These are phyloP conservation scores for Ilyonectria sp. DNA, from an alignment of 2,329 filamentous ascomycete genomes.

Conservation along the genomic window DNA sequence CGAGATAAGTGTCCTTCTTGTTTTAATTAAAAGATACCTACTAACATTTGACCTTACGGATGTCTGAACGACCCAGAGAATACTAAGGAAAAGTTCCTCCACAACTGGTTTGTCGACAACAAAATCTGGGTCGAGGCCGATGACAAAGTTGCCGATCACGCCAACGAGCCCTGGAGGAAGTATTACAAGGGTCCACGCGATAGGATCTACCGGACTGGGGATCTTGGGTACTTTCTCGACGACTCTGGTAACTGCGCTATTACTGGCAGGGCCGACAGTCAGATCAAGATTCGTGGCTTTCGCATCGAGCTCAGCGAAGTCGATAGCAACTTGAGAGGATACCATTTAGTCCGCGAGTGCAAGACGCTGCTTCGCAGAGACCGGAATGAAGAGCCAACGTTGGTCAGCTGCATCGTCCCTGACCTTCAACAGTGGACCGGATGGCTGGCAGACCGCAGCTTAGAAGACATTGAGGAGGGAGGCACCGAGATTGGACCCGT, in stretches of 20 bases:
- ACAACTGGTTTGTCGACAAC: slow-evolving; percentile 89
- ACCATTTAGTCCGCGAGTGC: slow-evolving; percentile 85
- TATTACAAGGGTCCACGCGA: slow-evolving; percentile 88
- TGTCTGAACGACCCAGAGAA: slow-evolving; percentile 75
- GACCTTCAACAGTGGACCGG: slow-evolving; percentile 74
- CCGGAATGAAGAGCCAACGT: slow-evolving; percentile 76
- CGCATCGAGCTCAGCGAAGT: slow-evolving; percentile 96
- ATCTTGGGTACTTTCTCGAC: slow-evolving; percentile 64
- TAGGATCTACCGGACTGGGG: slow-evolving; percentile 88
- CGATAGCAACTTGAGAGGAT: slow-evolving; percentile 83
- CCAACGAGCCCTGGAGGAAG: slow-evolving; percentile 80
- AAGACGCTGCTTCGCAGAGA: slow-evolving; percentile 79
- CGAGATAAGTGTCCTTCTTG: slow-evolving; percentile 58
- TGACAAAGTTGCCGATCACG: slow-evolving; percentile 48
- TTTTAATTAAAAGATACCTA: too few species aligned
- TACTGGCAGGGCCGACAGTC: slow-evolving; percentile 51
- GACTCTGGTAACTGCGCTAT: neutral
- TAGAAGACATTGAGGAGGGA: slow-evolving; percentile 71
- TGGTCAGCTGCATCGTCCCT: slow-evolving; percentile 93
- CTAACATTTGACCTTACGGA: slow-evolving; percentile 54
- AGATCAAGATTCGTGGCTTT: slow-evolving; percentile 97
- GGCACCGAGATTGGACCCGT: slow-evolving; percentile 62
- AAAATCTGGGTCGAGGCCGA: slow-evolving; percentile 78
- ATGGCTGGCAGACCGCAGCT: slow-evolving; percentile 72
- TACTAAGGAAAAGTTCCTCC: slow-evolving; percentile 83